Evolutionary conservation across 2,329 filamentous ascomycete genomes (phyloP), one percentile per base, ranked within the genome.

Genomic region (Metarhizium brunneum): DNA sequence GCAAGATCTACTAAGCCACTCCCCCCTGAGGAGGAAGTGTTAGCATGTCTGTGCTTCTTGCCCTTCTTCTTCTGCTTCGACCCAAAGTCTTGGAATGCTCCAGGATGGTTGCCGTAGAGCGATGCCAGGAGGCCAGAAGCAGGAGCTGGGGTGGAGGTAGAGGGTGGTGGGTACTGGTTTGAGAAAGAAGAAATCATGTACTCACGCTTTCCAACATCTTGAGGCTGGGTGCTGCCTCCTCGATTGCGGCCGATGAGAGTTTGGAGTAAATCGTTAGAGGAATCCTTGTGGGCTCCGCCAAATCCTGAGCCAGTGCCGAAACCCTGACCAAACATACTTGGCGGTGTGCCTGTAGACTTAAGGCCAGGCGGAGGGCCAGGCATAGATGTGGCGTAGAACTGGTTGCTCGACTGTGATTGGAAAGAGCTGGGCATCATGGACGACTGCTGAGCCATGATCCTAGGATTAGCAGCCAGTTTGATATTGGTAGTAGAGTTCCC

Each of bases 1-100:
- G 89, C 90, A 92, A 96, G 90, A 95, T 97, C 92, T 81, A 95
- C 92, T 92, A 96, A 85, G 81, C 90, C 92, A 89, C 90, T 90
- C 85, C 91, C 92, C 81, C 88, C 88, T 85, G 91, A 95, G 86
- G 92, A 97, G 89, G 92, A 96, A 92, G 92, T 96, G 90, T 96
- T 96, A 94, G 91, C 92, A 87, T 96, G 92, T 86, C 92, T 95
- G 83, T 96, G 92, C 90, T 96, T 96, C 86, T 96, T 96, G 81
- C 91, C 91, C 90, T 96, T 96, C 85, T 96, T 96, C 87, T 95
- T 96, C 84, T 95, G 91, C 86, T 96, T 95, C 79, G 89, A 87
- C 78, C 88, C 88, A 78, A 87, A 86, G 73, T 95, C 91, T 85
- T 92, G 88, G 79, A 90, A 90, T 77, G 84, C 83, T 80, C 88